Evolutionary conservation across 2,329 filamentous ascomycete genomes (phyloP).

Genomic region (Diaporthe citri): DNA sequence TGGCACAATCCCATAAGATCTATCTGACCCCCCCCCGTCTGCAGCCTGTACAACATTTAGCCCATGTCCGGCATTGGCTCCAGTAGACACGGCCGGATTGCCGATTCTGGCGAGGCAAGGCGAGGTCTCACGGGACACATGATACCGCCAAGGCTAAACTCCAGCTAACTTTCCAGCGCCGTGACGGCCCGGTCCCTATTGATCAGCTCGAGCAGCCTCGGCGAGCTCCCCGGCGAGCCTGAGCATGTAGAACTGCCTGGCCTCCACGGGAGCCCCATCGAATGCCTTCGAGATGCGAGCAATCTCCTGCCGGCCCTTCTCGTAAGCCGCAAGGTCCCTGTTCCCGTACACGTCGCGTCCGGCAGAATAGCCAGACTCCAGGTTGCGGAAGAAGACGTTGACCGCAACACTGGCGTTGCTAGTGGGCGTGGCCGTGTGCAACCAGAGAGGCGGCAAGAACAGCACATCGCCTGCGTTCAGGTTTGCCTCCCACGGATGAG

Average conservation of each 20-base stretch:
- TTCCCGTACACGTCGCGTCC: slow-evolving; percentile 92
- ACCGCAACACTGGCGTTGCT: slow-evolving; percentile 78
- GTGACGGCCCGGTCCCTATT: neutral
- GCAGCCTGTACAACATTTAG: too few species aligned
- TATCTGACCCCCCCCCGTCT: slow-evolving; percentile 51
- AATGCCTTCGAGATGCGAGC: slow-evolving; percentile 75
- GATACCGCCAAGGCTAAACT: neutral
- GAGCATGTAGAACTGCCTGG: slow-evolving; percentile 80
- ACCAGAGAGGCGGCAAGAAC: slow-evolving; percentile 86
- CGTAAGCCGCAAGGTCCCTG: slow-evolving; percentile 85
- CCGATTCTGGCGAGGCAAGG: neutral
- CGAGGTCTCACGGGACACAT: neutral
- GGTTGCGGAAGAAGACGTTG: slow-evolving; percentile 88
- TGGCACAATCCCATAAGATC: slow-evolving; percentile 65
- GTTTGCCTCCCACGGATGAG: slow-evolving; percentile 75
- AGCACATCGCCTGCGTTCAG: slow-evolving; percentile 81
- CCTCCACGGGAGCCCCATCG: slow-evolving; percentile 72
- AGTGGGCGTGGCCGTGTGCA: slow-evolving; percentile 78
- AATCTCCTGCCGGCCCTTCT: slow-evolving; percentile 81
- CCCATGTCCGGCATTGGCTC: too few species aligned
- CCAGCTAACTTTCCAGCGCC: neutral
- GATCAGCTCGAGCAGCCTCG: slow-evolving; percentile 12
- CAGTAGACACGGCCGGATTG: too few species aligned
- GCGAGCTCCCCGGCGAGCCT: slow-evolving; percentile 77
- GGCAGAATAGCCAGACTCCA: slow-evolving; percentile 75